Evolutionary conservation across 176 grass and related monocot species (phyloP).

Genomic region (Eleusine indica): DNA sequence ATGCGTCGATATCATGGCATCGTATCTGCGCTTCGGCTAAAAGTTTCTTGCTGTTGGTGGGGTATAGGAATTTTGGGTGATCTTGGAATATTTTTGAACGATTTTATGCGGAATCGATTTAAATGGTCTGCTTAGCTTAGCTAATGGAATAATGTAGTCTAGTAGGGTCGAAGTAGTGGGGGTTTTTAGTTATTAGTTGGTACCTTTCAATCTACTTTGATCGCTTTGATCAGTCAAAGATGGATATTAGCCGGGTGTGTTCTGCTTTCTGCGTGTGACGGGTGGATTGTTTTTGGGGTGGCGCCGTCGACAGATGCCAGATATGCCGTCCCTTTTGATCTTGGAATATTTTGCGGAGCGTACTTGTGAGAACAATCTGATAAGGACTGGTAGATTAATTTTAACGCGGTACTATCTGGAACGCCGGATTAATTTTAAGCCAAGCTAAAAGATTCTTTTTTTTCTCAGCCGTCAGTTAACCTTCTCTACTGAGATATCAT

Average conservation of each 20-base stretch:
- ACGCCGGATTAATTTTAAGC: not conserved
- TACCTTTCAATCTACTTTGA: not conserved
- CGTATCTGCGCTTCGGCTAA: slow-evolving; percentile 17
- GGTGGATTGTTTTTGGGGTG: not conserved
- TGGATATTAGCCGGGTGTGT: not conserved
- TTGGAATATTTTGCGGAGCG: not conserved
- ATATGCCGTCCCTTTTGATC: not conserved
- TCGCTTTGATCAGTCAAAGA: slow-evolving; percentile 37
- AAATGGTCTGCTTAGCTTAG: slow-evolving; percentile 17
- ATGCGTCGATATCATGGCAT: slow-evolving; percentile 30
- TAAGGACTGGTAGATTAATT: not conserved
- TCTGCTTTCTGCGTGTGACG: not conserved
- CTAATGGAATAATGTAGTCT: slow-evolving; percentile 32
- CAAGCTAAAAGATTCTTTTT: not conserved
- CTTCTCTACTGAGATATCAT: not conserved
- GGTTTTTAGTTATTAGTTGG: not conserved
- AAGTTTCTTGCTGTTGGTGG: slow-evolving; percentile 30
- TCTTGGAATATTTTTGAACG: slow-evolving; percentile 39
- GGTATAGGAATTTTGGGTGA: slow-evolving; percentile 29
- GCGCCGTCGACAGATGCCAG: not conserved
- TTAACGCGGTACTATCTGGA: not conserved
- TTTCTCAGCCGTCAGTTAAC: not conserved
- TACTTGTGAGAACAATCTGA: slow-evolving; percentile 22
- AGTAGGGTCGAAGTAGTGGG: slow-evolving; percentile 2
- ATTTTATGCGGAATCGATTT: slow-evolving; percentile 35